phyloP scores from a whole-genome alignment of 331 rosid species.

The Rhamnella rubrinervis region DNA sequence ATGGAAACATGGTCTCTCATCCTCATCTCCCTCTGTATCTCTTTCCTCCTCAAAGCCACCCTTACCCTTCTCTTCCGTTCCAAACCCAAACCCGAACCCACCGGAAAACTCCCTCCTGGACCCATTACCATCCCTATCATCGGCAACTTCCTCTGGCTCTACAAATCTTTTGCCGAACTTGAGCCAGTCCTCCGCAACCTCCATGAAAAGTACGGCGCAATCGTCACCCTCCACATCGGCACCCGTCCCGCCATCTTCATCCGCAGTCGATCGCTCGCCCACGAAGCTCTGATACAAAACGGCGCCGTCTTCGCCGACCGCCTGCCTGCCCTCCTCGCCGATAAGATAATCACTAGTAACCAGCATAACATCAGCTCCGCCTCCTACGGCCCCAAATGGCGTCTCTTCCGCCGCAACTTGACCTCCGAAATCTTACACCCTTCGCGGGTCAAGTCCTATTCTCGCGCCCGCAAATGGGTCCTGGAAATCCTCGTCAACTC shows the following conservation, averaged over 20 bases:
- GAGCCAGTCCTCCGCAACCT: conserved; percentile 41
- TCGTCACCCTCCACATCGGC: conserved; percentile 51
- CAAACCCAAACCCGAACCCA: background rate
- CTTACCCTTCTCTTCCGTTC: background rate
- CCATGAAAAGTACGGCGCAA: conserved; percentile 44
- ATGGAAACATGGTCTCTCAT: conserved; percentile 36
- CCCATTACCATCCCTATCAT: conserved; percentile 42
- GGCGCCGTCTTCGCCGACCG: conserved; percentile 66
- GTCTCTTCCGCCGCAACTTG: conserved; percentile 67
- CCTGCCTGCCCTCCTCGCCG: conserved; percentile 36
- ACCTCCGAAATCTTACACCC: conserved; percentile 55
- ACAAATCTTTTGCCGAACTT: conserved; percentile 29
- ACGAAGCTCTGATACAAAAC: conserved; percentile 56
- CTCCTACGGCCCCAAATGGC: conserved; percentile 62
- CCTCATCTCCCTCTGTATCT: conserved; percentile 13
- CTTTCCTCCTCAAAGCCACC: conserved; percentile 20
- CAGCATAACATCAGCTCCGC: conserved; percentile 50
- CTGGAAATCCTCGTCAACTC: conserved; percentile 33
- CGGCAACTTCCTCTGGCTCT: conserved; percentile 27
- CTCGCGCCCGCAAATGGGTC: conserved; percentile 52
- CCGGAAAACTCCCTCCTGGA: conserved; percentile 63
- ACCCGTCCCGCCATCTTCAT: conserved; percentile 45
- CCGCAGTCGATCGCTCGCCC: conserved; percentile 45
- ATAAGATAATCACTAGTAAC: conserved; percentile 29
- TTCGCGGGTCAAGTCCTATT: conserved; percentile 40